phyloP scores from a whole-genome alignment of 148 eudicot genomes.

The Amaranthus palmeri region DNA sequence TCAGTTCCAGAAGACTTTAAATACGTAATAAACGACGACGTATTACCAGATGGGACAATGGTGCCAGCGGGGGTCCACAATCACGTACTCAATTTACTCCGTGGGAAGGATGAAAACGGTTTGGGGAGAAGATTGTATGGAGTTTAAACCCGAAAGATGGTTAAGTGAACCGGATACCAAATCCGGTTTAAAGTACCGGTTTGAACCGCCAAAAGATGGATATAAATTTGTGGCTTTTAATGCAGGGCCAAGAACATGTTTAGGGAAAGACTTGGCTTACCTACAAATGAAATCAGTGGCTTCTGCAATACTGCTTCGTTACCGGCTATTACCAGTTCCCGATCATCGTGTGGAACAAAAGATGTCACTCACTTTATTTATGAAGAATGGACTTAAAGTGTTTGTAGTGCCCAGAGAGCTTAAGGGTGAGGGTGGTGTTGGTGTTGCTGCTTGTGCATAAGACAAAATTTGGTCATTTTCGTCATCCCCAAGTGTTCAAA shows the following conservation, averaged over 20 bases:
- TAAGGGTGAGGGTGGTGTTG: slow-evolving; percentile 14
- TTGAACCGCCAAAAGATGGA: slow-evolving; percentile 68
- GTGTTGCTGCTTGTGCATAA: slow-evolving; percentile 15
- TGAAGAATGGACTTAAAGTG: slow-evolving; percentile 78
- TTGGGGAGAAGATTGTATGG: slow-evolving; percentile 90
- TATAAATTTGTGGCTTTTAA: slow-evolving; percentile 83
- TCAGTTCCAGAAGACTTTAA: slow-evolving; percentile 84
- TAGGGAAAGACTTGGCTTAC: slow-evolving; percentile 89
- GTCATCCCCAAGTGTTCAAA: slow-evolving; percentile 9
- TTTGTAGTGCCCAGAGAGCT: slow-evolving; percentile 59
- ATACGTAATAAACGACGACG: slow-evolving; percentile 67
- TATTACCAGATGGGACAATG: slow-evolving; percentile 66
- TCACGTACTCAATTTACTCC: slow-evolving; percentile 81
- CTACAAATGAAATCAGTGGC: slow-evolving; percentile 88
- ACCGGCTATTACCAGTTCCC: slow-evolving; percentile 56
- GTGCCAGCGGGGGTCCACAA: slow-evolving; percentile 84
- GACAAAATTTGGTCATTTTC: slow-evolving; percentile 16
- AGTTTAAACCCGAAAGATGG: slow-evolving; percentile 90
- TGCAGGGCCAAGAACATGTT: slow-evolving; percentile 86
- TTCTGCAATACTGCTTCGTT: slow-evolving; percentile 67
- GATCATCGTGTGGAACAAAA: slow-evolving; percentile 81
- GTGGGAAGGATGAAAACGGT: slow-evolving; percentile 75
- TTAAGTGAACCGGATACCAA: slow-evolving; percentile 15
- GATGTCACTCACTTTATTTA: slow-evolving; percentile 78
- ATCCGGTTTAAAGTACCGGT: slow-evolving; percentile 32